Percentiles rank a stretch among this genome's conserved stretches.
Evolutionary conservation across 106 monocot species (phyloP).

Genomic region (Dendrobium nobile): DNA sequence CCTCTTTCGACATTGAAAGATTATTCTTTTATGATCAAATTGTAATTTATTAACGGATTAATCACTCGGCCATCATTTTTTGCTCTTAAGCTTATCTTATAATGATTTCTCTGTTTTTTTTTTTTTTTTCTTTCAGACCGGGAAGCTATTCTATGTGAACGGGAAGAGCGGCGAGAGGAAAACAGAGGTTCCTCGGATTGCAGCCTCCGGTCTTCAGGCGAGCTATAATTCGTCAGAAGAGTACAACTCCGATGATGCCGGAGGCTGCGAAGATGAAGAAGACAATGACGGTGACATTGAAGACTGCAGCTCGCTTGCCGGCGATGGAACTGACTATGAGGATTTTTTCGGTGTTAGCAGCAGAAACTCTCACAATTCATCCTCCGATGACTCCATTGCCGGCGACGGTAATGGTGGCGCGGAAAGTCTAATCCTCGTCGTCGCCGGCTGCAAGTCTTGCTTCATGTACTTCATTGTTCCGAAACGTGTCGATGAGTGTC

Average conservation of each 20-base stretch:
- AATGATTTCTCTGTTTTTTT: background rate
- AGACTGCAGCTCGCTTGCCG: conserved; percentile 6
- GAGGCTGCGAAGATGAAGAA: conserved; percentile 11
- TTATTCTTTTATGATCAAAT: too few species aligned
- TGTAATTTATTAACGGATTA: too few species aligned
- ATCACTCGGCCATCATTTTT: too few species aligned
- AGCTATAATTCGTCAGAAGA: conserved; percentile 3
- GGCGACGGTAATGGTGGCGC: background rate
- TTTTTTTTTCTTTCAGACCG: conserved; percentile 33
- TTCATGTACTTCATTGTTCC: conserved; percentile 95
- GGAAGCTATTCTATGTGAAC: conserved; percentile 74
- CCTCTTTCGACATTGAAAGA: too few species aligned
- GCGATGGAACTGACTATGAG: background rate
- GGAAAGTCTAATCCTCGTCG: conserved; percentile 38
- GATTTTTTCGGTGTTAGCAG: conserved; percentile 19
- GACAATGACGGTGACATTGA: background rate
- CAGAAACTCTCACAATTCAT: conserved; percentile 25
- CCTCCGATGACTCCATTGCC: background rate
- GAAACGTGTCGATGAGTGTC: conserved; percentile 43
- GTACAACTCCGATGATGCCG: background rate
- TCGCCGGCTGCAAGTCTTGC: conserved; percentile 77
- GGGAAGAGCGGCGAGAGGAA: conserved; percentile 52
- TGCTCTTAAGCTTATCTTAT: too few species aligned
- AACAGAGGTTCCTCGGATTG: conserved; percentile 37
- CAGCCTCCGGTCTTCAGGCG: background rate